phyloP scores from a whole-genome alignment of 106 monocot genomes.

The Posidonia australis region DNA sequence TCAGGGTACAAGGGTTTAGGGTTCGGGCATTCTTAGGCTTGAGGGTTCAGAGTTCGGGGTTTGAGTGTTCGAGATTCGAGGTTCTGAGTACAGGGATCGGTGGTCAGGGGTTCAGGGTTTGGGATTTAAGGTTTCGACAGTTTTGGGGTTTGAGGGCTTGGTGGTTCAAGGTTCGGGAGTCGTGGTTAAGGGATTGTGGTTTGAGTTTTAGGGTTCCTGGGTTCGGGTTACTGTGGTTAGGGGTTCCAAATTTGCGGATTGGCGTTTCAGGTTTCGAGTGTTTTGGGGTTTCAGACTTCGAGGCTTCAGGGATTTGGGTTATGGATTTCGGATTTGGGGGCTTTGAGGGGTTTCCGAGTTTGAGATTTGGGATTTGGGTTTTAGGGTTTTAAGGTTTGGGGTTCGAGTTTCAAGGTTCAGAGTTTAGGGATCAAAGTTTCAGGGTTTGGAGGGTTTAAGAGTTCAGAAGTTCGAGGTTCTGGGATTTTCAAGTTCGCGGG shows the following conservation, averaged over 20 bases:
- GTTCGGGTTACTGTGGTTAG: neutral
- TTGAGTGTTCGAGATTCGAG: neutral
- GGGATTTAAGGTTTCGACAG: neutral
- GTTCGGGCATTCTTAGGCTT: neutral
- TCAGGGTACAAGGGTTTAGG: neutral
- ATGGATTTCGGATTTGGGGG: neutral
- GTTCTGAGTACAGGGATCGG: too few species aligned
- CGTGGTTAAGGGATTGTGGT: neutral
- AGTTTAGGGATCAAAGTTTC: neutral
- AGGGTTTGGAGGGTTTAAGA: neutral
- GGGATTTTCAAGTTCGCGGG: too few species aligned
- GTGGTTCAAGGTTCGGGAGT: conserved; percentile 2
- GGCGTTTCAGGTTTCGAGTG: neutral
- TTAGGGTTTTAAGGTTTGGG: too few species aligned
- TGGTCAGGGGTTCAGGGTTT: conserved; percentile 4
- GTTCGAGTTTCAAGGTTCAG: too few species aligned
- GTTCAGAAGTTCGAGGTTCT: too few species aligned
- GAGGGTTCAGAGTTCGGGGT: neutral
- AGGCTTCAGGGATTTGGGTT: conserved; percentile 3
- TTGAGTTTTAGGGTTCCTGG: conserved; percentile 6
- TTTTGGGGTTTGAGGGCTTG: too few species aligned
- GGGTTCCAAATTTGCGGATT: neutral
- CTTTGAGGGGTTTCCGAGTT: conserved; percentile 3
- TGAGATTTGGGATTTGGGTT: neutral
- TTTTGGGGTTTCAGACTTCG: neutral